Evolutionary conservation across 2,329 filamentous ascomycete species (phyloP).

Genomic region (Fusarium sp.): DNA sequence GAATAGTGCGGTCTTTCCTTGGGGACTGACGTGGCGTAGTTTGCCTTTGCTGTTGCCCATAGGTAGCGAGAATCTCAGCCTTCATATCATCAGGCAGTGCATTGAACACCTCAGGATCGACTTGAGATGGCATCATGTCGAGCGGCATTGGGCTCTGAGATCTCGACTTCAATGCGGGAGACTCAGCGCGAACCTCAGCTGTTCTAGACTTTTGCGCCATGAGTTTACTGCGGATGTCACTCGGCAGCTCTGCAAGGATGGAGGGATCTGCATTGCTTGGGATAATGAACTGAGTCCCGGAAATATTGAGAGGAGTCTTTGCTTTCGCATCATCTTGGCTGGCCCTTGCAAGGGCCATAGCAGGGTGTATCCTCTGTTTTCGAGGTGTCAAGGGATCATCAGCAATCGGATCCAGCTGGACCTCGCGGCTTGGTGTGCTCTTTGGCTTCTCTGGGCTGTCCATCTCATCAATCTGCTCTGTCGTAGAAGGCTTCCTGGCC

Average conservation of each 20-base stretch:
- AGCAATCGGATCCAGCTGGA: conserved; percentile 64
- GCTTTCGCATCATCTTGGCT: conserved; percentile 65
- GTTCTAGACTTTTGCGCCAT: conserved; percentile 65
- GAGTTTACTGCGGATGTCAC: conserved; percentile 83
- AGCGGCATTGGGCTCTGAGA: conserved; percentile 56
- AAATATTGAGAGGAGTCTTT: conserved; percentile 78
- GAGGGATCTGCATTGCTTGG: conserved; percentile 84
- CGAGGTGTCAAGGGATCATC: conserved; percentile 66
- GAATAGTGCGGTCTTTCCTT: conserved; percentile 65
- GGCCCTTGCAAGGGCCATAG: conserved; percentile 63
- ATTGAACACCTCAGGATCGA: conserved; percentile 86
- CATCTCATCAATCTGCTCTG: conserved; percentile 65
- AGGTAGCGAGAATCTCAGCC: conserved; percentile 82
- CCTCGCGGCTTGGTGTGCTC: conserved; percentile 43
- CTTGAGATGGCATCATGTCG: conserved; percentile 74
- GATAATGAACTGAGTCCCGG: conserved; percentile 92
- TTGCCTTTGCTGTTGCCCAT: conserved; percentile 59
- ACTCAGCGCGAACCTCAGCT: conserved; percentile 40
- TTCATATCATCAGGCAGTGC: conserved; percentile 89
- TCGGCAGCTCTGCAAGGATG: conserved; percentile 86
- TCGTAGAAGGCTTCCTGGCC: conserved; percentile 54
- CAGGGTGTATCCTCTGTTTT: conserved; percentile 66
- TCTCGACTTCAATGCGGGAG: conserved; percentile 47
- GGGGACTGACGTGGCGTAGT: conserved; percentile 62
- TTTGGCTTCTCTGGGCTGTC: conserved; percentile 52